A percentile compares a stretch with the other conserved stretches of the same genome.
Evolutionary conservation across 1,284 basidiomycete species (phyloP).

Genomic region (Puccinia coronata): DNA sequence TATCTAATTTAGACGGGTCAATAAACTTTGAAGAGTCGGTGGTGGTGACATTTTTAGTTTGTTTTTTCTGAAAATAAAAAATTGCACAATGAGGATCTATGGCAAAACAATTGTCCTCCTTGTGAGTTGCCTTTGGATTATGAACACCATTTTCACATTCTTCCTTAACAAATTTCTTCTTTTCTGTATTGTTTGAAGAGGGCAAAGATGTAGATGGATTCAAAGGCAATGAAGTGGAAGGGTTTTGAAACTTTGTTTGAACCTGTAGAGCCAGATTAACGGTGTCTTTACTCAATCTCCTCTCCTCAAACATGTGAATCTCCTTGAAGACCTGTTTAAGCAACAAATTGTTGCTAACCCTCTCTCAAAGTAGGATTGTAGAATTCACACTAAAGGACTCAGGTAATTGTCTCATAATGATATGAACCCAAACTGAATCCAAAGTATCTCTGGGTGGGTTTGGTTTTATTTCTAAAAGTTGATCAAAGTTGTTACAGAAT

Average conservation of each 20-base stretch:
- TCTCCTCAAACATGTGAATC: neutral
- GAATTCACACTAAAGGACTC: neutral
- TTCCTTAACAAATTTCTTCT: too few relatives aligned
- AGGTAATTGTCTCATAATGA: neutral
- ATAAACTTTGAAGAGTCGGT: too few relatives aligned
- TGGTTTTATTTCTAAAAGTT: neutral
- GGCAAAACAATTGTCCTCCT: too few relatives aligned
- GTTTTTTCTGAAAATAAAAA: neutral
- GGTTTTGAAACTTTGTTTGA: neutral
- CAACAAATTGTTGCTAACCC: neutral
- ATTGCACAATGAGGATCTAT: neutral
- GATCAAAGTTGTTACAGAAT: neutral
- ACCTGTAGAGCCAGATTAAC: neutral
- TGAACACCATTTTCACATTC: neutral
- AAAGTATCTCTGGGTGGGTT: neutral
- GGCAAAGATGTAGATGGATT: neutral
- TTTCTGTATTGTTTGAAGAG: neutral
- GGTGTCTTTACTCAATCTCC: neutral
- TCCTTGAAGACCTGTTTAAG: neutral
- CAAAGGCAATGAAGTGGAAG: neutral
- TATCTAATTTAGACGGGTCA: neutral
- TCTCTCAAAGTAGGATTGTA: neutral
- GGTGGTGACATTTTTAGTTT: neutral
- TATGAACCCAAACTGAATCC: neutral
- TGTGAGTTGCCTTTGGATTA: neutral